Evolutionary conservation across 148 eudicot genomes (phyloP).

Genomic region (Cornus kousa): DNA sequence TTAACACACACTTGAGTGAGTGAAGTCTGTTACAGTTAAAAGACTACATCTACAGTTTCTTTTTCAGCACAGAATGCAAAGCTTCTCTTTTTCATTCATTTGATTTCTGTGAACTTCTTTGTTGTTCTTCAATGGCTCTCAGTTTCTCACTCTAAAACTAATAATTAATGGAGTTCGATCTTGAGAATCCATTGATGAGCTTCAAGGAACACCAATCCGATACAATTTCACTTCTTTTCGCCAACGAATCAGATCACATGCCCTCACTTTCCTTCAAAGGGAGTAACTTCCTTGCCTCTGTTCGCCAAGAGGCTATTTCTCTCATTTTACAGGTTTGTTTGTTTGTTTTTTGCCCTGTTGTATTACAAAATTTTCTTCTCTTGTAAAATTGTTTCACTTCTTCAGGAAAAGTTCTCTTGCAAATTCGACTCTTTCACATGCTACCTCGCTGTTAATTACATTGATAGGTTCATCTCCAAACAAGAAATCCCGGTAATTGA

Average conservation of each 20-base stretch:
- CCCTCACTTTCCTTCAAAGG: slow-evolving; percentile 15
- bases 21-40: too few relatives aligned
- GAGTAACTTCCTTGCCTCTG: slow-evolving; percentile 3
- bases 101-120: neutral
- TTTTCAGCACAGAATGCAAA: slow-evolving; percentile 5
- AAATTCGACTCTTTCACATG: slow-evolving; percentile 23
- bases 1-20: too few relatives aligned
- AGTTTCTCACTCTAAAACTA: neutral
- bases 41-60: neutral
- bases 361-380: neutral
- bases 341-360: too few relatives aligned
- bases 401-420: slow-evolving; percentile 17
- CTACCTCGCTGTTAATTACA: slow-evolving; percentile 34
- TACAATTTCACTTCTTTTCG: slow-evolving; percentile 16
- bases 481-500: slow-evolving; percentile 25
- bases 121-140: neutral
- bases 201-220: slow-evolving; percentile 14
- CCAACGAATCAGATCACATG: slow-evolving; percentile 30
- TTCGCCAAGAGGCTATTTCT: slow-evolving; percentile 17
- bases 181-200: slow-evolving; percentile 23
- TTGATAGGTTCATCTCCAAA: slow-evolving; percentile 35
- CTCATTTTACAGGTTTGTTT: slow-evolving; percentile 21
- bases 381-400: neutral
- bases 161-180: slow-evolving; percentile 27
- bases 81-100: neutral